Base-by-base conservation (phyloP, 2,329 filamentous ascomycete species). In the Stagonosporopsis rhizophila region DNA sequence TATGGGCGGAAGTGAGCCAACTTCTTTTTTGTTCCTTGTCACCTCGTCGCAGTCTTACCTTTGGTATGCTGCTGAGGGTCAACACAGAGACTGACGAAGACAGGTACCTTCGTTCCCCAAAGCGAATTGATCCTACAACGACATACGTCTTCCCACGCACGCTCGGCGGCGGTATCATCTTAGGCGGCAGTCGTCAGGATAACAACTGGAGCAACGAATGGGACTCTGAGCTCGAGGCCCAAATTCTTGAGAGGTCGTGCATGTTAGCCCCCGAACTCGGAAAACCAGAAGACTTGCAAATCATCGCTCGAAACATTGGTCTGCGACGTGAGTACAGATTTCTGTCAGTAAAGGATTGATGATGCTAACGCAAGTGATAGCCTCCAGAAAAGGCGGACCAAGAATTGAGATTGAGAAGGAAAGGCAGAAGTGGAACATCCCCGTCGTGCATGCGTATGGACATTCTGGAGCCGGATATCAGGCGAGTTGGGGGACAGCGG, bases 211-310 rank as follows among this genome's bases (percentile, higher is more conserved):
- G 93, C 64, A 84, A 86, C 27, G 84, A 89, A 61, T 87, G 89
- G 5, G 92, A 96, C 67, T 87, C 88, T 0, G 89, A 90, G 68
- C 81, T 92, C 6, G 91, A 92, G 0, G 76, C 84, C 47, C 84
- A 92, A n/a, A 96, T 96, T 71, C 93, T 96, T 89, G 86, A 87
- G 76, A 84, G 91, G 19, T 83, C 85, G 28, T 82, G 90, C n/a
- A 83, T 84, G 30, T 74, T 87, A 42, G 85, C 85, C 68, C 91
- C 91, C 0, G 81, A 84, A 60, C 78, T 95, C 62, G 75, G 92
- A 87, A 0, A 84, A 90, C 34, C 72, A 5, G 87, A 91, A 66
- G 89, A 85, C 4, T 74, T 96, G 59, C 87, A 89, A 71, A 81
- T 96, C 17, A 82, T 96, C 47, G 82, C 91, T 11, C 91, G 96